These are phyloP conservation scores for Fusarium newnesense DNA, from an alignment of 2,329 filamentous ascomycete species.

Conservation along the genomic window DNA sequence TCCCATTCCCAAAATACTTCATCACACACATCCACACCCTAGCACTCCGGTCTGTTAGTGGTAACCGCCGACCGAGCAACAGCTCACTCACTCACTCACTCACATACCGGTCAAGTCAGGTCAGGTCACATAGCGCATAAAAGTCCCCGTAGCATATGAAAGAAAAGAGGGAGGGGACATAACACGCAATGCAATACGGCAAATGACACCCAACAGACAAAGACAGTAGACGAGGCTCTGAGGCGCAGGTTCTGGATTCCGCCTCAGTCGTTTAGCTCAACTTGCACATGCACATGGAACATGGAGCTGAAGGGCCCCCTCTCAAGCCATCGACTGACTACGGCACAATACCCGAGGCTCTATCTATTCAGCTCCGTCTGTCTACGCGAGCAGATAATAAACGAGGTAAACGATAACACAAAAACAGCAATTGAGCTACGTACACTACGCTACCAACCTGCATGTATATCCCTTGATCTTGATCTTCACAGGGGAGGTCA, in stretches of 20 bases:
- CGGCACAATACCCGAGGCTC: neutral
- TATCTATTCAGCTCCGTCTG: slow-evolving; percentile 21
- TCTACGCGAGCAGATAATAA: neutral
- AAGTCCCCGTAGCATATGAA: neutral
- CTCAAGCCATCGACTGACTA: slow-evolving; percentile 21
- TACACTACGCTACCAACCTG: neutral
- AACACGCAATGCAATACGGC: neutral
- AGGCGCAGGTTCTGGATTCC: slow-evolving; percentile 18
- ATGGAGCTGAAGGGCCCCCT: slow-evolving; percentile 25
- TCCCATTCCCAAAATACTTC: neutral
- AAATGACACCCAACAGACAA: slow-evolving; percentile 8
- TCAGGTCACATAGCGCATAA: neutral
- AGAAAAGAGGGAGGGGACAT: neutral
- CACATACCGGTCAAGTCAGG: neutral
- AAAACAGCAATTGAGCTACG: neutral
- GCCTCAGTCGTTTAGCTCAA: slow-evolving; percentile 24
- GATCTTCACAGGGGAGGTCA: neutral
- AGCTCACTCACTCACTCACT: neutral
- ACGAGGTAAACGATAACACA: neutral
- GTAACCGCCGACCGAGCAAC: slow-evolving; percentile 9
- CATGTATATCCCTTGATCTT: neutral
- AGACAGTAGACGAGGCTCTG: slow-evolving; percentile 12
- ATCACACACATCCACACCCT: neutral
- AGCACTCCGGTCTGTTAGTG: slow-evolving; percentile 2
- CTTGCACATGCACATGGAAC: slow-evolving; percentile 16